Evolutionary conservation across 106 monocot genomes (phyloP).

Genomic region (Gastrodia elata): DNA sequence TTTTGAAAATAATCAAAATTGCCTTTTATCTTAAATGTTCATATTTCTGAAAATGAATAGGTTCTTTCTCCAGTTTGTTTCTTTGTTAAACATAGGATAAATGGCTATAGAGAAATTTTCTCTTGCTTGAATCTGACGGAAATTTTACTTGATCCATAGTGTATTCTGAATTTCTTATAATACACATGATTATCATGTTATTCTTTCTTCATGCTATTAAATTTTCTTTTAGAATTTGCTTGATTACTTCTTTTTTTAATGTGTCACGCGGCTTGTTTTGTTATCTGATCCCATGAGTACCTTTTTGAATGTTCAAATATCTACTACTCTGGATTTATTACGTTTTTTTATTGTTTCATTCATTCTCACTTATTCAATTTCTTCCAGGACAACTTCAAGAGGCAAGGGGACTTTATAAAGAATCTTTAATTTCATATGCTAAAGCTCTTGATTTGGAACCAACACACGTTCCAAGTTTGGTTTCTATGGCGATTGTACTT

Average conservation of each 20-base stretch:
- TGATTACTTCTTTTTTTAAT: no score
- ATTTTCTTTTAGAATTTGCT: neutral
- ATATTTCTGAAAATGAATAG: no score
- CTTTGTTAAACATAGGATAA: no score
- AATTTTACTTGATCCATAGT: neutral
- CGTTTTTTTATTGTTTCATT: neutral
- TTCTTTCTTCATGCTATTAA: neutral
- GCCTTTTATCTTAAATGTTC: no score
- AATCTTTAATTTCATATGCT: constrained; percentile 60
- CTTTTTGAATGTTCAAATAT: neutral
- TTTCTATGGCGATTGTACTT: constrained; percentile 58
- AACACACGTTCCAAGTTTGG: constrained; percentile 72
- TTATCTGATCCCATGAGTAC: neutral
- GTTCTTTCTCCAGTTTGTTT: no score
- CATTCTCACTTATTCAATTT: neutral
- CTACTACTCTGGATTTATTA: neutral
- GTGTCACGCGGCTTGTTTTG: neutral
- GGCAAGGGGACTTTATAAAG: constrained; percentile 46
- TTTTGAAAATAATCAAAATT: no score
- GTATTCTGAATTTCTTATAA: neutral
- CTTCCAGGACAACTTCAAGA: constrained; percentile 60
- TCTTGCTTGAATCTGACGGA: neutral
- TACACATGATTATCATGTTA: neutral
- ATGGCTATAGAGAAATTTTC: neutral
- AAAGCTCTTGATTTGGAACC: constrained; percentile 63